Evolutionary conservation across 228 moss, liverwort and hornwort genomes (phyloP), one percentile per base, ranked within the genome.

Genomic region (Sphagnum fallax): DNA sequence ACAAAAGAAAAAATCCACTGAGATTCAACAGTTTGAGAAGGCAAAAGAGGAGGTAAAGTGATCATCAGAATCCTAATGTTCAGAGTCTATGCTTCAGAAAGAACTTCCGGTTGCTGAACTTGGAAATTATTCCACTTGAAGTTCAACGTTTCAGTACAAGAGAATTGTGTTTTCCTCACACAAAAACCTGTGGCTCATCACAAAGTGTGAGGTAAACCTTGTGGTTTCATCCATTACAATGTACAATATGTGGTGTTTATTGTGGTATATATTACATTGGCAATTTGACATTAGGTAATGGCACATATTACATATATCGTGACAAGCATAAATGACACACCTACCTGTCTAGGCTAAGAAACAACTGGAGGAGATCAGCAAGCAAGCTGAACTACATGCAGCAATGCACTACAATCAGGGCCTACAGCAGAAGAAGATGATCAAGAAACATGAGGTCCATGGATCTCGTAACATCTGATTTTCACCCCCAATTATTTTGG

Each of bases 381-480:
- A 62, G 68, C 77, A 88, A 69, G 80, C 82, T 47, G 60, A 82
- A 62, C 9, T 77, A 61, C 81, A 78, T 69, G 78, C 78, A n/a
- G 74, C 64, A 57, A 72, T 78, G 52, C 88, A 82, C 66, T 81
- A 75, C 71, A 89, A 83, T 70, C 80, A 82, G 53, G 78, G 74
- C 47, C 76, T 79, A 16, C 74, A 86, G 64, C 83, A 89, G 73
- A 75, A 88, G 67, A 69, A 74, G 65, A 80, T 89, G 48, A 86
- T 88, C 0, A 76, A 66, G 68, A 89, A 80, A 48, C 92, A 88
- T 52, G 83, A 92, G 89, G 92, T 92, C 10, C 47, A 10, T 16
- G 13, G 49, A 5, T 12, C 61, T 59, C 69, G 4, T 8, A 8
- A 4, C 55, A 55, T 12, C 8, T 55, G 9, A 55, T 55, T 55